phyloP scores from a whole-genome alignment of 208 protist genomes.

The Trypanosoma caninum region DNA sequence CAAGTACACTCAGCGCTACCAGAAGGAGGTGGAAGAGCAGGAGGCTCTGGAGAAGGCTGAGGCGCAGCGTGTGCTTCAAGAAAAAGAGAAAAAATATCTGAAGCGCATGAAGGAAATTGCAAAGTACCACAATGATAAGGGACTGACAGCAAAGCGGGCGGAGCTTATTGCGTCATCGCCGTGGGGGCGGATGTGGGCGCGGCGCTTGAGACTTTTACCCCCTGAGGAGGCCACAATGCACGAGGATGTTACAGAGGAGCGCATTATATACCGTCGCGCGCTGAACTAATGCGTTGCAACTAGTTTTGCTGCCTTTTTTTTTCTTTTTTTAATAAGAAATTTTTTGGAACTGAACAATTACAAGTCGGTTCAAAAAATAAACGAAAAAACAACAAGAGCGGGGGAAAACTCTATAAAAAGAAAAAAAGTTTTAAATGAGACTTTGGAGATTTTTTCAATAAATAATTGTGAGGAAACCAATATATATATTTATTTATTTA shows the following conservation, averaged over 20 bases:
- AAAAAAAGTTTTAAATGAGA: too few relatives aligned
- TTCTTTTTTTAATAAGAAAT: too few relatives aligned
- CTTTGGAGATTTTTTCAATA: too few relatives aligned
- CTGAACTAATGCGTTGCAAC: slow-evolving; percentile 16
- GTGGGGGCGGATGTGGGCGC: slow-evolving; percentile 67
- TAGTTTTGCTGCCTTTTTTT: too few relatives aligned
- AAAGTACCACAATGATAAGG: slow-evolving; percentile 43
- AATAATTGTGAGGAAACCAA: neutral
- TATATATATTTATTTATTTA: neutral
- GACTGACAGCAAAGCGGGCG: slow-evolving; percentile 41
- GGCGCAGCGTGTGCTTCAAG: slow-evolving; percentile 36
- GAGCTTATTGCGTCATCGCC: slow-evolving; percentile 60
- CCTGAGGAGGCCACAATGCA: slow-evolving; percentile 60
- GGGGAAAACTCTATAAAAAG: too few relatives aligned
- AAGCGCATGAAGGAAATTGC: slow-evolving; percentile 74
- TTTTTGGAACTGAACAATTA: too few relatives aligned
- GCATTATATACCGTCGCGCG: slow-evolving; percentile 34
- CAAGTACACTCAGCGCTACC: slow-evolving; percentile 65
- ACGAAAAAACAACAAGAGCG: too few relatives aligned
- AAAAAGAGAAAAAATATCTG: slow-evolving; percentile 69
- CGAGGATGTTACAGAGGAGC: slow-evolving; percentile 75
- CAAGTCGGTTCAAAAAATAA: too few relatives aligned
- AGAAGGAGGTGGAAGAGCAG: slow-evolving; percentile 39
- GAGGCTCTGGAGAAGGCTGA: slow-evolving; percentile 39
- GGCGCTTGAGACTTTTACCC: slow-evolving; percentile 62